Conservation (phyloP, 164 flowering plant species). For the Cinnamomum micranthum region DNA sequence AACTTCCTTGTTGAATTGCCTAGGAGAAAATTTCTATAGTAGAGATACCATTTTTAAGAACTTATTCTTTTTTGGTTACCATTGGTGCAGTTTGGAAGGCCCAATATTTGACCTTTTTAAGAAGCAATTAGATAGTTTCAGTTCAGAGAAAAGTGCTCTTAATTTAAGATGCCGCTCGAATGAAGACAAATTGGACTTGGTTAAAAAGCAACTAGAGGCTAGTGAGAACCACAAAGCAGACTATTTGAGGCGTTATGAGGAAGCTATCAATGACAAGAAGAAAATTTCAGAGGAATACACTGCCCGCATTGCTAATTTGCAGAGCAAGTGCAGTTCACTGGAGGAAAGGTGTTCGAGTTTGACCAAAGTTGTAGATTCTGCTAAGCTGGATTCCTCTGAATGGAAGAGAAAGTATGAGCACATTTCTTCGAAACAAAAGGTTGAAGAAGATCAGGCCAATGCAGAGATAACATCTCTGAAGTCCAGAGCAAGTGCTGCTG, state of each 20-base stretch:
- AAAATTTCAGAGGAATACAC: slow-evolving; percentile 71
- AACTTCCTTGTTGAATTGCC: too few relatives aligned
- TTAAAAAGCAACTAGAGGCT: slow-evolving; percentile 80
- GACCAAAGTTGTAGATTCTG: slow-evolving; percentile 50
- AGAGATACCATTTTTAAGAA: too few relatives aligned
- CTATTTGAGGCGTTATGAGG: slow-evolving; percentile 86
- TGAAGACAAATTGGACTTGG: slow-evolving; percentile 67
- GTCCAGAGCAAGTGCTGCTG: slow-evolving; percentile 76
- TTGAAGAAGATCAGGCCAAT: slow-evolving; percentile 62
- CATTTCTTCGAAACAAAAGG: slow-evolving; percentile 49
- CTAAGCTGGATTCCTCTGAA: slow-evolving; percentile 61
- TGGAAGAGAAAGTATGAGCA: slow-evolving; percentile 93
- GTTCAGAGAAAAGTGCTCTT: slow-evolving; percentile 75
- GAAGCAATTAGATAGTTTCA: slow-evolving; percentile 68
- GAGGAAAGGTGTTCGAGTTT: slow-evolving; percentile 68
- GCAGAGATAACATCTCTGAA: slow-evolving; percentile 67
- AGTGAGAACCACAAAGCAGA: slow-evolving; percentile 78
- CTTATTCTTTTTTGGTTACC: neutral
- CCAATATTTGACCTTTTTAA: slow-evolving; percentile 67
- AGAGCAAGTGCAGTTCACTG: slow-evolving; percentile 65
- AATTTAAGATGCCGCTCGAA: slow-evolving; percentile 71
- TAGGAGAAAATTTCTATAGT: too few relatives aligned
- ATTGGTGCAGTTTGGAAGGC: slow-evolving; percentile 74
- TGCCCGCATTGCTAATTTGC: slow-evolving; percentile 64
- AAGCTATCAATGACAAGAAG: slow-evolving; percentile 82